phyloP scores from a whole-genome alignment of 257 asterid genomes.

The Haberlea rhodopensis region DNA sequence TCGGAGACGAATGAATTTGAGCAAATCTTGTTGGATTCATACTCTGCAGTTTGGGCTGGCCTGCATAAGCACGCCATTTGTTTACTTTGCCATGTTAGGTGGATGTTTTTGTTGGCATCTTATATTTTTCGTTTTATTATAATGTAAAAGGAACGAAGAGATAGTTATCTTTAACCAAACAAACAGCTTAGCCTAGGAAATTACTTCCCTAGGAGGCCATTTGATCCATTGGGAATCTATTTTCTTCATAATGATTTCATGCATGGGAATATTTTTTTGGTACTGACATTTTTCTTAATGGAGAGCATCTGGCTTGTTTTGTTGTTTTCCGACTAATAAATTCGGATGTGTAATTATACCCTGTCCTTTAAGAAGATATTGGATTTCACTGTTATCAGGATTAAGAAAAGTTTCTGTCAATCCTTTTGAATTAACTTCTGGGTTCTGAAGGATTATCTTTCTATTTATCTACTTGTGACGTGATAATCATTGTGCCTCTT shows the following conservation, averaged over 20 bases:
- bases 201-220: background rate
- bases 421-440: too few species aligned
- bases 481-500: too few species aligned
- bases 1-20: background rate
- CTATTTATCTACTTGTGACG: too few species aligned
- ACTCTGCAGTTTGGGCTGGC: constrained; percentile 1
- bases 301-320: background rate
- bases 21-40: background rate
- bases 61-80: background rate
- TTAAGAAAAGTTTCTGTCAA: background rate
- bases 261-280: background rate
- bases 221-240: background rate
- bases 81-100: background rate
- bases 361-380: too few species aligned
- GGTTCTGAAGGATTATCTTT: too few species aligned
- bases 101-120: background rate
- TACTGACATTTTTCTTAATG: background rate
- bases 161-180: background rate
- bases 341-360: background rate
- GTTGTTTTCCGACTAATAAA: background rate
- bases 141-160: background rate
- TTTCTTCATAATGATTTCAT: background rate
- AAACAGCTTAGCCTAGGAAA: background rate
- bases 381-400: background rate
- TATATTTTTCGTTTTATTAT: background rate